Base-by-base conservation (phyloP, 2,329 filamentous ascomycete species). In the Drechslerella dactyloides region DNA sequence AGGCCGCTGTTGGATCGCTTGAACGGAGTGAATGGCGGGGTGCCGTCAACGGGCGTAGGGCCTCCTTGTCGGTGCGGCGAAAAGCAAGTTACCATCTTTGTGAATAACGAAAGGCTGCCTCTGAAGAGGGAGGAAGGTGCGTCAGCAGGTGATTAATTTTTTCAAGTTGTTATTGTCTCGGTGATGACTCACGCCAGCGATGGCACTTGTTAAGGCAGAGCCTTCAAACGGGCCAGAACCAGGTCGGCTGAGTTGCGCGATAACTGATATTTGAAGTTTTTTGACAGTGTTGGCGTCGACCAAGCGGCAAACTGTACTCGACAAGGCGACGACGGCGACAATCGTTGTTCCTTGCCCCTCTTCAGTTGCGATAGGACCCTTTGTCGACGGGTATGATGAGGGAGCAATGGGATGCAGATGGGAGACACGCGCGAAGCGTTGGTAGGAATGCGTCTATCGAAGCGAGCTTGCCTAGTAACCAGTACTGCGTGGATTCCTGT, bases 21-120 rank as follows among this genome's bases (percentile, higher is more conserved):
- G 66, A 74, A 75, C n/a, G 73, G 65, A 37, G 73, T 75, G 61
- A 74, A 74, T 55, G 74, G 65, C 58, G 69, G 73, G 54, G 75
- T 73, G 65, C 63, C 75, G 53, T 76, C 52, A 63, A 75, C 73
- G 57, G 75, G 75, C 68, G 75, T 74, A 70, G 75, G 75, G 50
- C 75, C 75, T 66, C 75, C 70, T 70, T 75, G 73, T 59, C 73
- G 70, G 64, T 76, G 75, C 55, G 75, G 75, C 44, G 75, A 75
- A 62, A 50, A 75, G 21, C 69, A 76, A 68, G 73, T 62, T 54
- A 74, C 75, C 75, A 76, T 76, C 69, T 70, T 74, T 56, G 15
- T 40, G 15, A 40, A 61, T 46, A 46, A 15, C 50, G 27, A 50
- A 35, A 48, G 19, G 35, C 27, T 23, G 61, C 56, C 59, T 69